Base-by-base conservation (phyloP, 345 rosid species). In the Cardamine chenopodiifolia region DNA sequence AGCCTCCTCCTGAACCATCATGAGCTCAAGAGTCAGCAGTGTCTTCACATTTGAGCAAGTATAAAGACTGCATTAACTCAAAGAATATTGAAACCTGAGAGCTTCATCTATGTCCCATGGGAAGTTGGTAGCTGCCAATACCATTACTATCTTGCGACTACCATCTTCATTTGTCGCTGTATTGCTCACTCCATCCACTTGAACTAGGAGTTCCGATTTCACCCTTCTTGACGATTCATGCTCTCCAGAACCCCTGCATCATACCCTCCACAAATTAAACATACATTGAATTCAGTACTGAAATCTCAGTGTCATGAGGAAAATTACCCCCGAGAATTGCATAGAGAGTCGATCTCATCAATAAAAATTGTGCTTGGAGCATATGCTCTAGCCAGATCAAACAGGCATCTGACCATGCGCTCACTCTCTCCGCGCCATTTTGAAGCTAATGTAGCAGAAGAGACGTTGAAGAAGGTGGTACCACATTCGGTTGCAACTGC, bases 31-130 rank as follows among this genome's bases (percentile, higher is more conserved):
- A 28, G 31, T 40, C 32, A 71, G 59, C 42, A 53, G 13, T 22
- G 23, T 49, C 48, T n/a, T 22, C 60, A 35, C 35, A 44, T 48
- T 19, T 45, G 17, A 64, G 29, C 50, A 66, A 56, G 26, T 6
- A 9, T 15, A 18, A 40, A 40, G 37, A 22, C 10, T 0, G 15
- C 8, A 34, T 4, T 31, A 34, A 20, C 47, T 49, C 59, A 32
- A 52, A 66, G 32, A 48, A 65, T 32, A 57, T 18, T 25, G 29
- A 55, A 76, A 96, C 99, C 99, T 88, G 69, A 96, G 88, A 11
- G 99, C 99, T 84, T 92, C 96, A 55, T 96, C 99, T 75, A 96
- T 96, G 87, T 96, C 99, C 98, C 99, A 96, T 1, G 99, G 99
- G 75, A 92, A 96, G 83, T 96, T 96, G 62, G 99, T 96, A 35